Evolutionary conservation across 2,329 filamentous ascomycete genomes (phyloP), one percentile per base, ranked within the genome.

Genomic region (Penicillium sp.): DNA sequence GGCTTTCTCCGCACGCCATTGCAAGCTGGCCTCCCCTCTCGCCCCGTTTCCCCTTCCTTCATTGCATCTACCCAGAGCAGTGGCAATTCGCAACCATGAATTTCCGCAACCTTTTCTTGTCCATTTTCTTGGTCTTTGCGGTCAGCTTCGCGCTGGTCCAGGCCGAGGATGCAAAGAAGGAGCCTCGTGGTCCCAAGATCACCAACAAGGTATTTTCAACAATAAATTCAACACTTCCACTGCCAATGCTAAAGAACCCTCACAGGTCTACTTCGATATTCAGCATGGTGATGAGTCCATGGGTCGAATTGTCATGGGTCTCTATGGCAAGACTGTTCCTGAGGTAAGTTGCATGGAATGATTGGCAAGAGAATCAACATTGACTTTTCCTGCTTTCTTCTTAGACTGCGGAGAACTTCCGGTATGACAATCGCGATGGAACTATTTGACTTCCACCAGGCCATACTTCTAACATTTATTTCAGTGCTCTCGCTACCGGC

Each of bases 181-280:
- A 70, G 55, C 64, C 71, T 45, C 71, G 72, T 52, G 93, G 94
- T 43, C 93, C 91, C 60, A 95, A 94, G 86, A 93, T 97, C 81
- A 97, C 92, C 68, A 83, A 90, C 83, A 96, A 96, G 86, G 91
- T 84, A 72, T 62, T 5, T 29, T 6, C 26, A 29, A 36, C 24
- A 21, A 33, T 28, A 34, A 21, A 10, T 13, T n/a, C 28, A n/a
- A 14, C 21, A 3, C 13, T n/a, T 24, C n/a, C 18, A 14, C 19
- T 28, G 8, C 8, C 23, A n/a, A 39, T 52, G 29, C 60, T 68
- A 23, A 68, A 40, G 24, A 8, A 34, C 28, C 21, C 4, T 26
- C 7, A 43, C 51, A 81, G 83, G 84, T 88, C 67, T 88, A 82
- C 74, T 87, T 88, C 62, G 85, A 88, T 66, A 84, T 88, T 54